Percentiles rank a stretch among this genome's conserved stretches.
phyloP scores from a whole-genome alignment of 2,329 filamentous ascomycete genomes.

The Bipolaris bicolor region DNA sequence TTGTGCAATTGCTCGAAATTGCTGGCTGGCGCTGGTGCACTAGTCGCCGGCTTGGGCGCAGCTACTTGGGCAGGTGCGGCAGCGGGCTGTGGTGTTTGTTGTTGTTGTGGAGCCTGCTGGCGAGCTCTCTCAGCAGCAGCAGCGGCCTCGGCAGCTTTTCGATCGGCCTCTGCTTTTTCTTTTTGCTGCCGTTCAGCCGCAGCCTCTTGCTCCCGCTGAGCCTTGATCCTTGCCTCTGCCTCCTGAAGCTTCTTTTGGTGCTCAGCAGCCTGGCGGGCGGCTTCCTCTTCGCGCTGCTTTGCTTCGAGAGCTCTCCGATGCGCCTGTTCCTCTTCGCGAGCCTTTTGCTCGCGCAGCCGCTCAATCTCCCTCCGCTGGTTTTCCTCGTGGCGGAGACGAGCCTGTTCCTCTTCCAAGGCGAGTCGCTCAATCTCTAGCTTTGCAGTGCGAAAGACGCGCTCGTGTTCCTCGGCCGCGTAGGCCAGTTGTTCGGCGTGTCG shows the following conservation, averaged over 20 bases:
- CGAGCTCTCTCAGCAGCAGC: conserved; percentile 34
- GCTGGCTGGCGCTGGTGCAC: conserved; percentile 18
- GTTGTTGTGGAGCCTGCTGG: conserved; percentile 22
- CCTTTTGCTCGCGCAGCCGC: conserved; percentile 52
- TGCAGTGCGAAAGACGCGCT: conserved; percentile 65
- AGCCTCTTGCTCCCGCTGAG: conserved; percentile 41
- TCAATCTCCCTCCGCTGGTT: conserved; percentile 49
- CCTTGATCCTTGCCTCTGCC: conserved; percentile 39
- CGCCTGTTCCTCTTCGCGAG: conserved; percentile 49
- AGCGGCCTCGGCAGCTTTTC: conserved; percentile 37
- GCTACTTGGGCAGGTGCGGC: conserved; percentile 11
- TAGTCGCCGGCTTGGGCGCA: conserved; percentile 8
- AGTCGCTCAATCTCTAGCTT: conserved; percentile 61
- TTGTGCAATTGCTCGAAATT: conserved; percentile 40
- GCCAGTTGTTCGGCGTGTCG: conserved; percentile 70
- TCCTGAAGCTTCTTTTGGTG: conserved; percentile 39
- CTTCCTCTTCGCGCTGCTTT: conserved; percentile 42
- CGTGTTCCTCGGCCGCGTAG: conserved; percentile 69
- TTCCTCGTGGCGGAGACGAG: conserved; percentile 42
- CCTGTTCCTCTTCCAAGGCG: conserved; percentile 50
- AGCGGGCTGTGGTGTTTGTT: conserved; percentile 16
- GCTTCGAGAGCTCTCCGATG: conserved; percentile 44
- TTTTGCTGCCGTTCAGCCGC: conserved; percentile 34
- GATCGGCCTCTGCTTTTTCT: conserved; percentile 40
- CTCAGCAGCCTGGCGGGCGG: conserved; percentile 34